These are phyloP conservation scores for Mikania micrantha DNA, from an alignment of 129 eudicot genomes.

Conservation along the genomic window DNA sequence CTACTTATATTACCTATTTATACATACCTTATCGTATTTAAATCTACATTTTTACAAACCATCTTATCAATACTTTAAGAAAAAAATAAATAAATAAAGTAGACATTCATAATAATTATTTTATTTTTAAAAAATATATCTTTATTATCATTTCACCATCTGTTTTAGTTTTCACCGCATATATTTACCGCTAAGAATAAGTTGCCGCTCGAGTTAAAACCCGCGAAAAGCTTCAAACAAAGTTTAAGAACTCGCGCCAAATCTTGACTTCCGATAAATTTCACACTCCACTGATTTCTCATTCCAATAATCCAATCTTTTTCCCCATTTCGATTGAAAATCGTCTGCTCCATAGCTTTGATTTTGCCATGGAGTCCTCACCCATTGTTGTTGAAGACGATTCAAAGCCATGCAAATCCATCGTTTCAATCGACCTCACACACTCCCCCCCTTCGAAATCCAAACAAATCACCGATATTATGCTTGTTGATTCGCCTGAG, in stretches of 20 bases:
- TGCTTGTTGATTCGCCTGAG: conserved; percentile 24
- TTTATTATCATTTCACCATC: no score
- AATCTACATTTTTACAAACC: no score
- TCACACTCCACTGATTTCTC: background rate
- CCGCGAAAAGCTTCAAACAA: conserved; percentile 19
- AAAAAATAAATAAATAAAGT: no score
- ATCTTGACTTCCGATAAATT: background rate
- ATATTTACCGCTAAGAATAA: conserved; percentile 2
- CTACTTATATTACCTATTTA: no score
- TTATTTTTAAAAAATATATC: no score
- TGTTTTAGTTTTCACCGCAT: background rate
- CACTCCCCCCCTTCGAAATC: conserved; percentile 18
- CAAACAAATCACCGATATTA: conserved; percentile 20
- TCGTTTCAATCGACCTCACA: conserved; percentile 19
- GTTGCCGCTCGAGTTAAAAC: conserved; percentile 2
- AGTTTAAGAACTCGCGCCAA: conserved; percentile 24
- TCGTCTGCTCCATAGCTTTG: background rate
- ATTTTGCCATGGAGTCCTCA: conserved; percentile 17
- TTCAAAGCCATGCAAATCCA: conserved; percentile 14
- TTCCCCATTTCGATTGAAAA: conserved; percentile 1
- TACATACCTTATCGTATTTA: no score
- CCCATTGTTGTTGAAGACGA: conserved; percentile 17
- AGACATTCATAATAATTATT: no score
- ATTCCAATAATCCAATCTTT: background rate
- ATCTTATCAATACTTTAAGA: no score